Percentiles rank a stretch among this genome's conserved stretches.
Evolutionary conservation across 2,329 filamentous ascomycete genomes (phyloP).

Genomic region (Sclerotiophoma versabilis): DNA sequence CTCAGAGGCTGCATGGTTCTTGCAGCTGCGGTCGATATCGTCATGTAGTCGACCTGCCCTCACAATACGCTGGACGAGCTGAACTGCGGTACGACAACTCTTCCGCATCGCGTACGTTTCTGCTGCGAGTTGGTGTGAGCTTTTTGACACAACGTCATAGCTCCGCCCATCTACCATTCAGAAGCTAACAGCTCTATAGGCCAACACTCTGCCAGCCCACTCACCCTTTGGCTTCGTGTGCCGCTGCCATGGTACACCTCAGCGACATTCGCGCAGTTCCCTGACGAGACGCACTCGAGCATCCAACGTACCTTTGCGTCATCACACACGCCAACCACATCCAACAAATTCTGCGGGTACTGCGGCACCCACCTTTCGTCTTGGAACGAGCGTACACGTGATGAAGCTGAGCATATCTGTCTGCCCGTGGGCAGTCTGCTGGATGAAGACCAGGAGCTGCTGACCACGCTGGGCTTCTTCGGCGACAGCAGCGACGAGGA

Average conservation of each 20-base stretch:
- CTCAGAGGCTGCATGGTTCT: slow-evolving; percentile 70
- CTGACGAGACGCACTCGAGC: slow-evolving; percentile 68
- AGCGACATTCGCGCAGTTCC: slow-evolving; percentile 75
- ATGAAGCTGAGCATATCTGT: slow-evolving; percentile 79
- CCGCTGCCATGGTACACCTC: slow-evolving; percentile 83
- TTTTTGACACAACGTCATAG: slow-evolving; percentile 21
- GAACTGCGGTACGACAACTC: slow-evolving; percentile 70
- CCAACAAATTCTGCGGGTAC: slow-evolving; percentile 81
- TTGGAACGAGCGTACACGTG: slow-evolving; percentile 77
- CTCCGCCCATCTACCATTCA: slow-evolving; percentile 2
- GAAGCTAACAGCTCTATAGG: slow-evolving; percentile 51
- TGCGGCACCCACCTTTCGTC: slow-evolving; percentile 86
- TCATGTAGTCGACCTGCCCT: slow-evolving; percentile 77
- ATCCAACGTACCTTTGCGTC: slow-evolving; percentile 56
- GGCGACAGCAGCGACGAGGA: slow-evolving; percentile 41
- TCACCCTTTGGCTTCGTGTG: slow-evolving; percentile 83
- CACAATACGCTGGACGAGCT: slow-evolving; percentile 69
- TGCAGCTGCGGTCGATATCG: slow-evolving; percentile 88
- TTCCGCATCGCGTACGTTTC: slow-evolving; percentile 72
- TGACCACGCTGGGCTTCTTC: slow-evolving; percentile 79
- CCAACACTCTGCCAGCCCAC: slow-evolving; percentile 71
- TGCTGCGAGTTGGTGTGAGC: not conserved
- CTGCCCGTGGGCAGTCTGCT: slow-evolving; percentile 80
- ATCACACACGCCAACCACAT: slow-evolving; percentile 56
- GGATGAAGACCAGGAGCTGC: slow-evolving; percentile 71